These are phyloP conservation scores for Pseudognaphalium luteoalbum DNA, from an alignment of 129 eudicot genomes.

Conservation along the genomic window DNA sequence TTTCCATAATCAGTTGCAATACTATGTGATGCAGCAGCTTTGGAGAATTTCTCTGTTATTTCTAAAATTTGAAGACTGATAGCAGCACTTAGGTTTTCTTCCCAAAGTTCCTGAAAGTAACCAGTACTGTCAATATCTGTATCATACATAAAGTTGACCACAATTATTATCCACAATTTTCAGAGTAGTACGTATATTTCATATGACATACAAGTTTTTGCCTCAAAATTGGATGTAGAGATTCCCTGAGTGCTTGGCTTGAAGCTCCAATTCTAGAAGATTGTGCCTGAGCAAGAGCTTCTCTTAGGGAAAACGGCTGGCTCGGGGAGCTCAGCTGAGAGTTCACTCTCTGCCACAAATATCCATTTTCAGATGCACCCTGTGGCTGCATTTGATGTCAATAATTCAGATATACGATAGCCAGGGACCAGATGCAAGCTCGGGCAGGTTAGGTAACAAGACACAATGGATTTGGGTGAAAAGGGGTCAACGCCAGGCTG, in stretches of 20 bases:
- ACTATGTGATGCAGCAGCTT: constrained; percentile 68
- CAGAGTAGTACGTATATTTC: not conserved
- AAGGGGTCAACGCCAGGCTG: not conserved
- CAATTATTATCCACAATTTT: not conserved
- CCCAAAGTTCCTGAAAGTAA: constrained; percentile 92
- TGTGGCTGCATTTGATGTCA: constrained; percentile 51
- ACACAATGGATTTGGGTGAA: not conserved
- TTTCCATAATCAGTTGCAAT: constrained; percentile 96
- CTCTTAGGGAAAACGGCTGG: constrained; percentile 95
- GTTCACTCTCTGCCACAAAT: constrained; percentile 93
- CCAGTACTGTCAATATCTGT: constrained; percentile 8
- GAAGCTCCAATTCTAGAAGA: constrained; percentile 97
- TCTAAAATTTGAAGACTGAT: constrained; percentile 89
- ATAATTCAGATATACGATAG: constrained; percentile 8
- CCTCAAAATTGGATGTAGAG: constrained; percentile 90
- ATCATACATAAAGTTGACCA: not conserved
- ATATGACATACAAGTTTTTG: constrained; percentile 76
- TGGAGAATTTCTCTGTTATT: constrained; percentile 86
- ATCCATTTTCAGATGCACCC: constrained; percentile 93
- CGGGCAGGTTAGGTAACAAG: not conserved
- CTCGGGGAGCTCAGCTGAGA: constrained; percentile 96
- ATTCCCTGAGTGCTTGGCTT: constrained; percentile 87
- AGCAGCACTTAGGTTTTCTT: constrained; percentile 95
- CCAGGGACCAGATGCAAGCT: not conserved
- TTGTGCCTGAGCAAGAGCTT: constrained; percentile 98